These are phyloP conservation scores for Nakazawaea ishiwadae DNA, from an alignment of 805 yeast species.

Conservation along the genomic window DNA sequence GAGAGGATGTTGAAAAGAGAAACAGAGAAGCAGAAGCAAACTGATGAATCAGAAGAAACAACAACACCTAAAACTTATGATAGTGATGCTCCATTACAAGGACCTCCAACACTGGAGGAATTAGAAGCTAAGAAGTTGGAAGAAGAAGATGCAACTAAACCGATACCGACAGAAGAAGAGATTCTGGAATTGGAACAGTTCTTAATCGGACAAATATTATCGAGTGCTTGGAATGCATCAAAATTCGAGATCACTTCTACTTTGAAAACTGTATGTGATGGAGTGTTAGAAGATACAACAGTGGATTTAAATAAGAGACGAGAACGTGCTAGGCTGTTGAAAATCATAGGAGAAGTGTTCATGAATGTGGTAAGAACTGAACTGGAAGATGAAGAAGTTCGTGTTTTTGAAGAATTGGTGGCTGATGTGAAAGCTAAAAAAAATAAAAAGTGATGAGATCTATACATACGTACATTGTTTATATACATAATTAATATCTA, in stretches of 20 bases:
- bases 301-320: constrained; percentile 58
- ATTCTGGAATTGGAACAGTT: constrained; percentile 72
- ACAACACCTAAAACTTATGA: not conserved
- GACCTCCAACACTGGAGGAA: constrained; percentile 7
- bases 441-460: constrained; percentile 48
- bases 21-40: constrained; percentile 15
- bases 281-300: constrained; percentile 63
- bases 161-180: constrained; percentile 47
- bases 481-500: too few relatives aligned
- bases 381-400: constrained; percentile 90
- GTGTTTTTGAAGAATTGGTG: constrained; percentile 87
- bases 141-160: constrained; percentile 21
- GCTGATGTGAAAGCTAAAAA: constrained; percentile 73
- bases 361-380: constrained; percentile 62
- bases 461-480: too few relatives aligned
- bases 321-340: constrained; percentile 75
- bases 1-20: constrained; percentile 22
- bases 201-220: constrained; percentile 83
- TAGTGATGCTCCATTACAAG: constrained; percentile 8
- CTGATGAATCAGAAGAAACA: not conserved
- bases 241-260: constrained; percentile 79
- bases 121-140: constrained; percentile 24
- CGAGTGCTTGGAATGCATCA: constrained; percentile 95
- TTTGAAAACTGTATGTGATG: constrained; percentile 78
- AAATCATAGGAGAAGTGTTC: constrained; percentile 68